Percentiles rank a stretch among this genome's conserved stretches.
Conservation (phyloP, 148 eudicot species). For the Heliamphora exappendiculata region DNA sequence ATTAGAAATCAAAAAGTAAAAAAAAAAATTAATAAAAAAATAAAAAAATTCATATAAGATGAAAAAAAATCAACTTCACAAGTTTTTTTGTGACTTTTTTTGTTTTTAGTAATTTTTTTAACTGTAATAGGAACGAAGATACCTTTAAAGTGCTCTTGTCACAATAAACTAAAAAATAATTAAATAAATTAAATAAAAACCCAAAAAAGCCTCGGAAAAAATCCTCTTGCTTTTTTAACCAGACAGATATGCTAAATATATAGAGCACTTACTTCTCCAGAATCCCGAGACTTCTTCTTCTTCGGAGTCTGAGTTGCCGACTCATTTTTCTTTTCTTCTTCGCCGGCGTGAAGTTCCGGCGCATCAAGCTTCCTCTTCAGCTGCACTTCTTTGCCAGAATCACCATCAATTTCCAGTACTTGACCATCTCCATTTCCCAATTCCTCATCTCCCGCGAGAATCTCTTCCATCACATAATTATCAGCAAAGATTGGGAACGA, state of each 20-base stretch:
- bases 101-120: too few species aligned
- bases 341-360: neutral
- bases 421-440: conserved; percentile 14
- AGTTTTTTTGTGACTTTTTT: too few species aligned
- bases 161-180: too few species aligned
- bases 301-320: conserved; percentile 12
- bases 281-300: conserved; percentile 43
- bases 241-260: neutral
- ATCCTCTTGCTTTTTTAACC: neutral
- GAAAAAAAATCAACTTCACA: too few species aligned
- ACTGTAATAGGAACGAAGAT: too few species aligned
- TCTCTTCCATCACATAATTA: conserved; percentile 12
- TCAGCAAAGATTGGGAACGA: conserved; percentile 13
- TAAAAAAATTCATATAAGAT: too few species aligned
- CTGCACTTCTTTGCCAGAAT: conserved; percentile 18
- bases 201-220: neutral
- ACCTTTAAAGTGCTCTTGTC: too few species aligned
- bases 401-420: neutral
- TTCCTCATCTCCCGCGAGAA: neutral
- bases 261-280: conserved; percentile 33
- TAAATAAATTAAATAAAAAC: too few species aligned
- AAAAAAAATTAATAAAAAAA: too few species aligned
- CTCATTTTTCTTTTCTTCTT: conserved; percentile 1
- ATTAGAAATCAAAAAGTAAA: too few species aligned
- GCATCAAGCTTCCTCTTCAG: conserved; percentile 36